phyloP scores from a whole-genome alignment of 768 basidiomycete species.

The Podaxis rugospora region DNA sequence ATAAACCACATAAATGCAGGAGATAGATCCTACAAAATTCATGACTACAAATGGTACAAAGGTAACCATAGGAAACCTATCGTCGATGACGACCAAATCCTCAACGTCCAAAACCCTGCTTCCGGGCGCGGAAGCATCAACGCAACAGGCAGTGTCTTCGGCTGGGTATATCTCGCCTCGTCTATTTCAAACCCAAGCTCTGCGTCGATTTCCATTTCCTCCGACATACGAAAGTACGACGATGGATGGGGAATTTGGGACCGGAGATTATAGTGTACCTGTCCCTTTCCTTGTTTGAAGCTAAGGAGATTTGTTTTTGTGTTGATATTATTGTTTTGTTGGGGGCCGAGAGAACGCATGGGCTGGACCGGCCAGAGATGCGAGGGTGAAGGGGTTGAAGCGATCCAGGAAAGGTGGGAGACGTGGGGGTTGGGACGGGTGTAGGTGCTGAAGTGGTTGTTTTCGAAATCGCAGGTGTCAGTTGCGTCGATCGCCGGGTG shows the following conservation, averaged over 20 bases:
- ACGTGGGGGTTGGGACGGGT: neutral
- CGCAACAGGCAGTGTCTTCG: conserved; percentile 2
- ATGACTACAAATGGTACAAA: neutral
- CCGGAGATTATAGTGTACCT: conserved; percentile 5
- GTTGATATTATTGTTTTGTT: neutral
- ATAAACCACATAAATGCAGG: neutral
- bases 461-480: neutral
- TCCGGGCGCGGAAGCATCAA: conserved; percentile 2
- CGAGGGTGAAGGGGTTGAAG: neutral
- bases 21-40: neutral
- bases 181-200: conserved; percentile 6
- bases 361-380: neutral
- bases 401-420: neutral
- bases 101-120: neutral
- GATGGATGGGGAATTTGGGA: conserved; percentile 1
- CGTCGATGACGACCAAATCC: neutral
- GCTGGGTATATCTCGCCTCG: neutral
- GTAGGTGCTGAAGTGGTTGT: neutral
- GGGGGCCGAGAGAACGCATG: neutral
- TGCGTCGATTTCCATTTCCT: conserved; percentile 5
- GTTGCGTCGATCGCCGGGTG: neutral
- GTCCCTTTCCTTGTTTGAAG: neutral
- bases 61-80: neutral
- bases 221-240: conserved; percentile 8
- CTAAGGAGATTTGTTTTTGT: neutral